Evolutionary conservation across 2,329 filamentous ascomycete species (phyloP).

Genomic region (Lachnellula willkommii): DNA sequence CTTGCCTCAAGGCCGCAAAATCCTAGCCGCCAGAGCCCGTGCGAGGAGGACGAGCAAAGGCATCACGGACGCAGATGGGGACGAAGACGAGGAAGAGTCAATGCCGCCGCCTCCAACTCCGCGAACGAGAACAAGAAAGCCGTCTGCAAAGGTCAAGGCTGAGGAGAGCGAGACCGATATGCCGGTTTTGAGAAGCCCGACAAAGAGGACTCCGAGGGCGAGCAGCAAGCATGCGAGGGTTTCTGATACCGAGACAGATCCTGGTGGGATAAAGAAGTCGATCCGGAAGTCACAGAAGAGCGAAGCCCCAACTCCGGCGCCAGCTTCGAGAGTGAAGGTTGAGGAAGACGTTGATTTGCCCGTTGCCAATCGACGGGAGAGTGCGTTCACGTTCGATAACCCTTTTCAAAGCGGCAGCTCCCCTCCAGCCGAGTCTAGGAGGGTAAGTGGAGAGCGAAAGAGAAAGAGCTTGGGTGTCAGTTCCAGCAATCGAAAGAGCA

Average conservation of each 20-base stretch:
- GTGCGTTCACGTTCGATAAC: conserved; percentile 81
- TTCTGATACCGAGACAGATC: conserved; percentile 48
- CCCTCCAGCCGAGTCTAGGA: conserved; percentile 48
- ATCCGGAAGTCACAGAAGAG: conserved; percentile 48
- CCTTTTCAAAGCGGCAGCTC: conserved; percentile 87
- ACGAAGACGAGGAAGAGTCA: conserved; percentile 61
- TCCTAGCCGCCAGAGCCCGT: conserved; percentile 67
- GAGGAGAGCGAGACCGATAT: conserved; percentile 46
- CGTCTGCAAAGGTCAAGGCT: conserved; percentile 46
- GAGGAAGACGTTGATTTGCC: conserved; percentile 45
- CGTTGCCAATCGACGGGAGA: conserved; percentile 41
- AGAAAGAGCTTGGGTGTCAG: conserved; percentile 32
- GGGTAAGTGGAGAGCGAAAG: conserved; percentile 45
- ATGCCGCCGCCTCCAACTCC: conserved; percentile 45
- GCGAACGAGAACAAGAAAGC: conserved; percentile 50
- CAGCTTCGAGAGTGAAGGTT: conserved; percentile 44
- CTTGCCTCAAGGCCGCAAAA: conserved; percentile 68
- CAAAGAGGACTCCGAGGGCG: conserved; percentile 49
- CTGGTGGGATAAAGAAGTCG: conserved; percentile 39
- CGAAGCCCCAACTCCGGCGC: conserved; percentile 32
- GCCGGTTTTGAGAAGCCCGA: conserved; percentile 41
- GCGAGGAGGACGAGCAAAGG: conserved; percentile 84
- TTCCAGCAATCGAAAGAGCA: conserved; percentile 36
- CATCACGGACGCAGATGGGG: conserved; percentile 65
- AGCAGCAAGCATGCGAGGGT: conserved; percentile 50